Conservation (phyloP, 345 rosid genomes). For the Hevea brasiliensis region DNA sequence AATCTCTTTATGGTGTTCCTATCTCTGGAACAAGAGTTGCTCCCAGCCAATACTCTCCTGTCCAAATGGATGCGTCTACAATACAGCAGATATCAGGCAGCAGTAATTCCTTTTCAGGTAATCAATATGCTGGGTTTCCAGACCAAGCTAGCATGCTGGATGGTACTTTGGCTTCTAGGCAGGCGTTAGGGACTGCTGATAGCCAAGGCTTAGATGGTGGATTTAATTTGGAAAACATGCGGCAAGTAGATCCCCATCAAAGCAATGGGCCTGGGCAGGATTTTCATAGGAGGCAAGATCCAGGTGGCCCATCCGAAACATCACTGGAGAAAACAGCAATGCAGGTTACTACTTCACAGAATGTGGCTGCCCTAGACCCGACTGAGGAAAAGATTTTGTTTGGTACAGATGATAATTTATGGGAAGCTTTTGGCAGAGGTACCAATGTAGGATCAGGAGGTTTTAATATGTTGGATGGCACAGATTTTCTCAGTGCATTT, state of each 20-base stretch:
- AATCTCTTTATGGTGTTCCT: constrained; percentile 68
- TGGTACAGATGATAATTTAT: constrained; percentile 80
- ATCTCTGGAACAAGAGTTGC: constrained; percentile 46
- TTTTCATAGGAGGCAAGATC: constrained; percentile 39
- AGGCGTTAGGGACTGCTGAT: constrained; percentile 38
- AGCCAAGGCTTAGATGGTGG: constrained; percentile 44
- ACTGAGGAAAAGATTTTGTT: constrained; percentile 84
- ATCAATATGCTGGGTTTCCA: constrained; percentile 46
- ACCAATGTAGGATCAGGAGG: constrained; percentile 46
- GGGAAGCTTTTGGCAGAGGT: constrained; percentile 75
- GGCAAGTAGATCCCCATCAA: constrained; percentile 43
- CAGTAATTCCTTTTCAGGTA: constrained; percentile 47
- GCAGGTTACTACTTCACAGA: constrained; percentile 44
- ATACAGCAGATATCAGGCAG: constrained; percentile 45
- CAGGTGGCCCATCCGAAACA: constrained; percentile 39
- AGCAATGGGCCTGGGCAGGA: constrained; percentile 41
- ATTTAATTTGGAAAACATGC: constrained; percentile 44
- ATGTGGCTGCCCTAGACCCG: constrained; percentile 76
- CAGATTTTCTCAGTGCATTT: constrained; percentile 48
- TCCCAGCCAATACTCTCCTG: constrained; percentile 43
- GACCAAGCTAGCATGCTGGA: constrained; percentile 48
- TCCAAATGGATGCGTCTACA: constrained; percentile 52
- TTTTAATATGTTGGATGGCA: constrained; percentile 39
- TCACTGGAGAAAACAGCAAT: constrained; percentile 40
- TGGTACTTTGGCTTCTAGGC: constrained; percentile 49